Evolutionary conservation across 768 basidiomycete species (phyloP).

Genomic region (Cytidiella melzeri): DNA sequence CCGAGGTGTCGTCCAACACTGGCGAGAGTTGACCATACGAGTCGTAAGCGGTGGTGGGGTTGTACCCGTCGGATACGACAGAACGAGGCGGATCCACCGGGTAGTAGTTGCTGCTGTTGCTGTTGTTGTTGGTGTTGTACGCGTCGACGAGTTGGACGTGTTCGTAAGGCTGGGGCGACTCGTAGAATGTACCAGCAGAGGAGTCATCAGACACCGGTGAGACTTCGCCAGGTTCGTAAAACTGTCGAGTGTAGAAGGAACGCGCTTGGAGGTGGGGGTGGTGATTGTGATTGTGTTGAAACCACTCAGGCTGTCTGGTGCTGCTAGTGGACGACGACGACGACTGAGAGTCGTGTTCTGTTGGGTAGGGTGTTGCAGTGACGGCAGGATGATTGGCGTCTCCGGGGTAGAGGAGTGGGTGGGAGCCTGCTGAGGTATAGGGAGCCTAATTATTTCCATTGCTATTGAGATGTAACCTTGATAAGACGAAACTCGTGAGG

Average conservation of each 20-base stretch:
- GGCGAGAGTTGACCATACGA: neutral
- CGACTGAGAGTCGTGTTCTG: neutral
- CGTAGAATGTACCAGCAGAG: constrained; percentile 8
- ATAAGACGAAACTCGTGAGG: constrained; percentile 7
- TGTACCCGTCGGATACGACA: neutral
- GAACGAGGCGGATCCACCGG: neutral
- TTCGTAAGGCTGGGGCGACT: constrained; percentile 5
- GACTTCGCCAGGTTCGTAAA: constrained; percentile 9
- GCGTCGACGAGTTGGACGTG: constrained; percentile 5
- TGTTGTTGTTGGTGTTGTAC: neutral
- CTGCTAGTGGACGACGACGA: too few relatives aligned
- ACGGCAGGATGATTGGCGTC: constrained; percentile 8
- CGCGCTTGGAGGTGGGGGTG: neutral
- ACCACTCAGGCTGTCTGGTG: too few relatives aligned
- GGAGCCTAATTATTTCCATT: too few relatives aligned
- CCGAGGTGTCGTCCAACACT: neutral
- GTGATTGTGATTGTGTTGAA: neutral
- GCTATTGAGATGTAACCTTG: constrained; percentile 11
- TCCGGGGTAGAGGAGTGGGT: constrained; percentile 7
- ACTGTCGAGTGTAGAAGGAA: neutral
- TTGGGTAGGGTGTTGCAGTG: constrained; percentile 4
- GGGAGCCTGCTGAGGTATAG: constrained; percentile 6
- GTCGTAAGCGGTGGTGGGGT: neutral
- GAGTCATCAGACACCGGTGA: constrained; percentile 7
- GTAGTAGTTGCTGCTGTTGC: neutral